Evolutionary conservation across 345 rosid species (phyloP).

Genomic region (Syzygium aromaticum): DNA sequence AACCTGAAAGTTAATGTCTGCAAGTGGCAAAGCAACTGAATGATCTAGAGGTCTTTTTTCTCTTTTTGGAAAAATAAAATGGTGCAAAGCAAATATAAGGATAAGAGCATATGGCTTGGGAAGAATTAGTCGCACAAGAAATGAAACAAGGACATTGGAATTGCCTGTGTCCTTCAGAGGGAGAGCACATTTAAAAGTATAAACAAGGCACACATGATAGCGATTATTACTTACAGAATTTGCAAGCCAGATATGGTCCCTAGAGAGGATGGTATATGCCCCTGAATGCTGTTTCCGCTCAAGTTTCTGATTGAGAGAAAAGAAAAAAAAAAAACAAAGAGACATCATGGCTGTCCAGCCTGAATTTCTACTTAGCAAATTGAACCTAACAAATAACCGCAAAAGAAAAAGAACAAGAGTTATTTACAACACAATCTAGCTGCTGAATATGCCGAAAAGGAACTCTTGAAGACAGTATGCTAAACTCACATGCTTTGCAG

Average conservation of each 20-base stretch:
- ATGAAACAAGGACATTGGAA: background rate
- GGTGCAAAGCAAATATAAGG: background rate
- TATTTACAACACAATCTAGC: background rate
- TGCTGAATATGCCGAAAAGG: background rate
- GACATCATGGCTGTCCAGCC: background rate
- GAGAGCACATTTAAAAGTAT: background rate
- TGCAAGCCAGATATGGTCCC: slow-evolving; percentile 58
- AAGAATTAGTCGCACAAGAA: background rate
- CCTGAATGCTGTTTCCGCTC: slow-evolving; percentile 72
- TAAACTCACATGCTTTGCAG: slow-evolving; percentile 81
- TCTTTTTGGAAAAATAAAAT: background rate
- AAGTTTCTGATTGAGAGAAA: slow-evolving; percentile 52
- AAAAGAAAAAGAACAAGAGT: background rate
- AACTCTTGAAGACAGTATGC: background rate
- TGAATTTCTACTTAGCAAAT: background rate
- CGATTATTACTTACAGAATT: slow-evolving; percentile 55
- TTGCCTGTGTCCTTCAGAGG: background rate
- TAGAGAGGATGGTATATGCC: slow-evolving; percentile 66
- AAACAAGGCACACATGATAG: background rate
- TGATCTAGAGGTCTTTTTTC: background rate
- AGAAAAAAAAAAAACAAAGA: background rate
- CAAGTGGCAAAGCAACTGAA: background rate
- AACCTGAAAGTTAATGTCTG: background rate
- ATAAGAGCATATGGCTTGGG: background rate
- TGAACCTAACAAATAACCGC: background rate